A percentile compares a stretch with the other conserved stretches of the same genome.
phyloP scores from a whole-genome alignment of 352 stramenopile genomes.

The Phytophthora pinifolia region DNA sequence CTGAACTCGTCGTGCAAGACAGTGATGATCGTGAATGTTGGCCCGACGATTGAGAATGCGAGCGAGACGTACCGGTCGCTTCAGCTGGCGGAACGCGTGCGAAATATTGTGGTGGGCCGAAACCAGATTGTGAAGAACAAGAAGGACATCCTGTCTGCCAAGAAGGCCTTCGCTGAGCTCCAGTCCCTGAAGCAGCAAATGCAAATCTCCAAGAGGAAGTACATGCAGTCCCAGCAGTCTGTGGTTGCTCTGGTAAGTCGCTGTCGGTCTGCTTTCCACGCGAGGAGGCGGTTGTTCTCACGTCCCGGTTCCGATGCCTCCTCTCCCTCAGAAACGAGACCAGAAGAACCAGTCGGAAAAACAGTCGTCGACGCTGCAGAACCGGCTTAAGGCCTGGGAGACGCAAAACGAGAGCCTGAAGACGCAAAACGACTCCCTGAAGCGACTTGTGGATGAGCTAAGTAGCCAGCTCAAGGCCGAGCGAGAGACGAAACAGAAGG shows the following conservation, averaged over 20 bases:
- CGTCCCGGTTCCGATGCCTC: slow-evolving; percentile 36
- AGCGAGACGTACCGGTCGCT: slow-evolving; percentile 89
- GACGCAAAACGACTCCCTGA: slow-evolving; percentile 65
- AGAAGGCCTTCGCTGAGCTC: slow-evolving; percentile 94
- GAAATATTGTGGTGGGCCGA: slow-evolving; percentile 75
- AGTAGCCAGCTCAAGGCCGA: slow-evolving; percentile 68
- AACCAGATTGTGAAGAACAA: slow-evolving; percentile 87
- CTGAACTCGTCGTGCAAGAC: slow-evolving; percentile 91
- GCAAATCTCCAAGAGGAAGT: slow-evolving; percentile 80
- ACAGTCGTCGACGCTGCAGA: slow-evolving; percentile 70
- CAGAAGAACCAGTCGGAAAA: slow-evolving; percentile 93
- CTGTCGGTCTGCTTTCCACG: slow-evolving; percentile 36
- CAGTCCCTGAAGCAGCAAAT: slow-evolving; percentile 94
- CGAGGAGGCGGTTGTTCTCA: slow-evolving; percentile 38
- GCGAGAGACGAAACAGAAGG: slow-evolving; percentile 64
- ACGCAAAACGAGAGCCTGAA: slow-evolving; percentile 60
- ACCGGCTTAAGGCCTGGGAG: slow-evolving; percentile 81
- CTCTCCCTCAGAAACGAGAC: slow-evolving; percentile 84
- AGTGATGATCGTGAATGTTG: slow-evolving; percentile 94
- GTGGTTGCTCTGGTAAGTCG: slow-evolving; percentile 89
- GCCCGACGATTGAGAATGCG: slow-evolving; percentile 75
- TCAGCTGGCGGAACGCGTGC: slow-evolving; percentile 82
- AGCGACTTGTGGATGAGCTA: slow-evolving; percentile 70
- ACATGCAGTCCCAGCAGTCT: slow-evolving; percentile 89
- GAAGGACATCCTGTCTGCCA: slow-evolving; percentile 87